These are phyloP conservation scores for Chaetomium sp. DNA, from an alignment of 2,329 filamentous ascomycete genomes.

Conservation along the genomic window DNA sequence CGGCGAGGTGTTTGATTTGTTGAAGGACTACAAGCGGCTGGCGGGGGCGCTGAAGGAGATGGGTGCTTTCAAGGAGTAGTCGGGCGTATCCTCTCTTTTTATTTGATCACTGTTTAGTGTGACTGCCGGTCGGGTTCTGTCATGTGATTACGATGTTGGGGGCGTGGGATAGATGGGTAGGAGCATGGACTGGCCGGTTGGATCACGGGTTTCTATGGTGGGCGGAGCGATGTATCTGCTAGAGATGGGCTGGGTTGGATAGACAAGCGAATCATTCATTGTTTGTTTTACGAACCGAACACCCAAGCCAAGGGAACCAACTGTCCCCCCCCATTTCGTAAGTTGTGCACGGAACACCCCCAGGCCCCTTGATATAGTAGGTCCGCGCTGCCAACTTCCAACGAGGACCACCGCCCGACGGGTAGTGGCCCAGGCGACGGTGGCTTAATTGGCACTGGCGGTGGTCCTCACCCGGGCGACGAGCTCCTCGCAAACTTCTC, in stretches of 20 bases:
- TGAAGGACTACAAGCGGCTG: slow-evolving; percentile 74
- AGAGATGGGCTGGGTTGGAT: slow-evolving; percentile 7
- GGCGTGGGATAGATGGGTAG: not conserved
- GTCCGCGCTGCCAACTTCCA: not conserved
- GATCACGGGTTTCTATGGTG: not conserved
- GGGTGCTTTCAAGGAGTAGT: slow-evolving; percentile 56
- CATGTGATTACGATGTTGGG: not conserved
- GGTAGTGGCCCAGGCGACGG: too few relatives aligned
- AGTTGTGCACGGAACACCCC: too few relatives aligned
- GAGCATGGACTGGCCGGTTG: slow-evolving; percentile 1
- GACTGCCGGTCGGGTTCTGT: not conserved
- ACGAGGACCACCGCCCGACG: too few relatives aligned
- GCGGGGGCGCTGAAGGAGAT: slow-evolving; percentile 65
- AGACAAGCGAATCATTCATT: slow-evolving; percentile 6
- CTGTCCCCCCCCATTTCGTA: too few relatives aligned
- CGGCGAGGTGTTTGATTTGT: slow-evolving; percentile 70
- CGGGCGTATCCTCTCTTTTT: not conserved
- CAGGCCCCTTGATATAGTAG: not conserved
- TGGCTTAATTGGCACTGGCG: too few relatives aligned
- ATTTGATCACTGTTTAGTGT: not conserved
- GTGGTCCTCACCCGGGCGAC: too few relatives aligned
- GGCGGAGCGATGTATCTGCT: not conserved
- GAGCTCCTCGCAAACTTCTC: not conserved
- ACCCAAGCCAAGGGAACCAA: too few relatives aligned
- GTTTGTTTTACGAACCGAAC: not conserved